These are phyloP conservation scores for Bolboschoenus planiculmis DNA, from an alignment of 176 grass and related monocot species.

Conservation along the genomic window DNA sequence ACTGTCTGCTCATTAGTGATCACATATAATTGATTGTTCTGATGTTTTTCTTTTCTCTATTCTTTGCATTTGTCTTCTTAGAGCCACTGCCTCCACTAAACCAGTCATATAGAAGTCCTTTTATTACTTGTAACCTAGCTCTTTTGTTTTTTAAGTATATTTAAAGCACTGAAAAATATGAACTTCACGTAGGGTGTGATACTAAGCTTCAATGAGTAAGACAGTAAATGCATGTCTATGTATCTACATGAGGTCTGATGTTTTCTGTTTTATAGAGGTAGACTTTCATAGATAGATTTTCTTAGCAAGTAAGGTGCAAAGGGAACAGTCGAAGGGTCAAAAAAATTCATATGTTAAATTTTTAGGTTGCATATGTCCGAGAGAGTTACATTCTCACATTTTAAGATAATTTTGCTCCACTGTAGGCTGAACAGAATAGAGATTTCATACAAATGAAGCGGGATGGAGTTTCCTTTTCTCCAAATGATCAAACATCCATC, in stretches of 20 bases:
- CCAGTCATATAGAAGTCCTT: not conserved
- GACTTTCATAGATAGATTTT: not conserved
- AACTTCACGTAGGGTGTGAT: not conserved
- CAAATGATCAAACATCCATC: conserved; percentile 54
- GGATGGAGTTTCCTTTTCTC: conserved; percentile 69
- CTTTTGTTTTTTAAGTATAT: not conserved
- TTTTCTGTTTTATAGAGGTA: not conserved
- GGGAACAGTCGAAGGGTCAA: not conserved
- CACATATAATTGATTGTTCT: not conserved
- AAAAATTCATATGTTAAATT: not conserved
- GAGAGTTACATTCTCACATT: conserved; percentile 9
- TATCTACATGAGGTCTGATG: not conserved
- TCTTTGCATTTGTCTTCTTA: not conserved
- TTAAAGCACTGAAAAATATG: not conserved
- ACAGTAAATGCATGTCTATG: not conserved
- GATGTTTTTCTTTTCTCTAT: not conserved
- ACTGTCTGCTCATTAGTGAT: not conserved
- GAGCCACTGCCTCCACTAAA: not conserved
- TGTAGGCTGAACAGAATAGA: conserved; percentile 65
- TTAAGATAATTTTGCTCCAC: conserved; percentile 5
- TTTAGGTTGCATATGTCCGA: not conserved
- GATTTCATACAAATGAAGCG: conserved; percentile 67
- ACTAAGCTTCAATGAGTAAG: not conserved
- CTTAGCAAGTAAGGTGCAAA: not conserved
- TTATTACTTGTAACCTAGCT: not conserved